Percentiles rank a stretch among this genome's conserved stretches.
These are phyloP conservation scores for Maudiozyma turicensis DNA, from an alignment of 805 yeast species.

Conservation along the genomic window DNA sequence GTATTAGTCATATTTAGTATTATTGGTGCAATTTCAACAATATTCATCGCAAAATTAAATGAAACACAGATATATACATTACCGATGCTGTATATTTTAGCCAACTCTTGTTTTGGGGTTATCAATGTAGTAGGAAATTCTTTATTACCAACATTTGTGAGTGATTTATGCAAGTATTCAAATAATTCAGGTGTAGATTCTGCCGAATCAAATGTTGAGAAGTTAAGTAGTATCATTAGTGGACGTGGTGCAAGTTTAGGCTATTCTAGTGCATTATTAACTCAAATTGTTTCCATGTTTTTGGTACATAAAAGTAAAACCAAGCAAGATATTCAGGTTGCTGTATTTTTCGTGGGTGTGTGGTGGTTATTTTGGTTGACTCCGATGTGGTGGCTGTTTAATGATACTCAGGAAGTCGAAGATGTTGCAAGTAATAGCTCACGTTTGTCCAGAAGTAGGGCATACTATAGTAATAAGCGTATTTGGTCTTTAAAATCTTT, in stretches of 20 bases:
- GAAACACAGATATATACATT: constrained; percentile 25
- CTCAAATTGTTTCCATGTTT: constrained; percentile 51
- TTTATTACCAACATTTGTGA: constrained; percentile 51
- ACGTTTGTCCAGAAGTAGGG: background rate
- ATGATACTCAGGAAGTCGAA: constrained; percentile 10
- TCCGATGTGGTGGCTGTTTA: constrained; percentile 43
- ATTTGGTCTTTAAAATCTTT: constrained; percentile 13
- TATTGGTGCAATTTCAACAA: constrained; percentile 48
- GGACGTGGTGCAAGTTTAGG: constrained; percentile 69
- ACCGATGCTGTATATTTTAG: constrained; percentile 45
- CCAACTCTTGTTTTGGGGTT: constrained; percentile 66
- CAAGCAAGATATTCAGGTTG: constrained; percentile 37
- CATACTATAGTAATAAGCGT: background rate
- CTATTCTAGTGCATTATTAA: constrained; percentile 56
- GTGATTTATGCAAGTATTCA: constrained; percentile 28
- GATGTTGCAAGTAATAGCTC: background rate
- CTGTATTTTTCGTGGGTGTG: constrained; percentile 53
- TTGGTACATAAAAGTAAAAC: constrained; percentile 27
- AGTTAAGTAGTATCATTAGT: constrained; percentile 42
- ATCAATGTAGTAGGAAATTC: constrained; percentile 76
- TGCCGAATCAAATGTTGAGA: constrained; percentile 21
- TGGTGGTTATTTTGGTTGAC: constrained; percentile 74
- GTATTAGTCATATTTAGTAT: constrained; percentile 48
- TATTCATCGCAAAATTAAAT: constrained; percentile 31
- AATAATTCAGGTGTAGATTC: background rate